Percentiles rank a stretch among this genome's conserved stretches.
These are phyloP conservation scores for Alliaria petiolata DNA, from an alignment of 345 rosid species.

Conservation along the genomic window DNA sequence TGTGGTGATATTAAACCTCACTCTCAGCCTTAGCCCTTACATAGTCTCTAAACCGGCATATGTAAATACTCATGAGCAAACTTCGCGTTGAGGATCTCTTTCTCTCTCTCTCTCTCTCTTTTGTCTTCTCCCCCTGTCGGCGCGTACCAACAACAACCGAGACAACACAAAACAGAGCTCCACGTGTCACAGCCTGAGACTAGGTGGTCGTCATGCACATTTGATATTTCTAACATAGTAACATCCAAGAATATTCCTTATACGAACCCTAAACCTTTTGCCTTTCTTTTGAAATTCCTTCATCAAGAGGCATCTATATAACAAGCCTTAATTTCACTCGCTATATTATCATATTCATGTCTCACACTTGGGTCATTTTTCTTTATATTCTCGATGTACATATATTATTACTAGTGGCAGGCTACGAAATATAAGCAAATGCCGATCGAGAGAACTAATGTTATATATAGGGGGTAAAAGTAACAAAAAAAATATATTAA, in stretches of 20 bases:
- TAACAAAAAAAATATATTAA: background rate
- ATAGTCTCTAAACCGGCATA: background rate
- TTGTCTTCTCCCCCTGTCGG: background rate
- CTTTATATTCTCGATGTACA: too few species aligned
- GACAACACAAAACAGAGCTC: background rate
- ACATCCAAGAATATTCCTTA: background rate
- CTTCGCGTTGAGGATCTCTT: background rate
- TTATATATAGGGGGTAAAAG: background rate
- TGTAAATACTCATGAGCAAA: background rate
- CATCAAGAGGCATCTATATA: background rate
- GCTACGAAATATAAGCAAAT: background rate
- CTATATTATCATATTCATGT: background rate
- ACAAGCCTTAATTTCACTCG: background rate
- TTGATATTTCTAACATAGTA: conserved; percentile 3
- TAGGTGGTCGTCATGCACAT: conserved; percentile 8
- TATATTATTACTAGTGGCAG: too few species aligned
- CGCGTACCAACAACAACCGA: conserved; percentile 4
- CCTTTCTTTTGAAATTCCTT: background rate
- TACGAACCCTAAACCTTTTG: background rate
- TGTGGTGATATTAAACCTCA: too few species aligned
- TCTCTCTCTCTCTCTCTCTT: too few species aligned
- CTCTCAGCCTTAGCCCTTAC: too few species aligned
- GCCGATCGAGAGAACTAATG: background rate
- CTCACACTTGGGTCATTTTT: too few species aligned
- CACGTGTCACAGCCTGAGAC: background rate